Evolutionary conservation across 2,329 filamentous ascomycete genomes (phyloP).

Genomic region (Cordyceps pruinosa): DNA sequence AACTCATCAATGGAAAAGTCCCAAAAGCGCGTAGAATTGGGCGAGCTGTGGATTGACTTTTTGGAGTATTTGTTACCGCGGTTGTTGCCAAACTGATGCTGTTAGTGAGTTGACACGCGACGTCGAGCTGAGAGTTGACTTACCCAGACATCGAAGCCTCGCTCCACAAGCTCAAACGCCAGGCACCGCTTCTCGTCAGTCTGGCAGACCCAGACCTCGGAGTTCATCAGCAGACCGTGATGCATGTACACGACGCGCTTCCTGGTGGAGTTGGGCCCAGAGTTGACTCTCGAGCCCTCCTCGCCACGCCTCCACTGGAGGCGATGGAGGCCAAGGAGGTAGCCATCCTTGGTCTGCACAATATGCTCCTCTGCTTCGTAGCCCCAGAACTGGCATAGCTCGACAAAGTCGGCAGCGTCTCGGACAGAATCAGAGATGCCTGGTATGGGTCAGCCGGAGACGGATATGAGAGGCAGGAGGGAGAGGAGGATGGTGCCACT

Average conservation of each 20-base stretch:
- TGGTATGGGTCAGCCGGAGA: slow-evolving; percentile 54
- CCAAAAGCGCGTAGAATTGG: slow-evolving; percentile 77
- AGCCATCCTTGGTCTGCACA: slow-evolving; percentile 89
- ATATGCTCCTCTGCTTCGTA: slow-evolving; percentile 96
- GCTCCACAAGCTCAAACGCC: slow-evolving; percentile 81
- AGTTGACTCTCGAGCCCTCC: slow-evolving; percentile 71
- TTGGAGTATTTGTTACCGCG: slow-evolving; percentile 99
- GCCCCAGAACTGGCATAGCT: slow-evolving; percentile 85
- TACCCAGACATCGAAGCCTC: slow-evolving; percentile 93
- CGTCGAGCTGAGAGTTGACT: slow-evolving; percentile 26
- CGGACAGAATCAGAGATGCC: slow-evolving; percentile 70
- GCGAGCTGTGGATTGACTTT: slow-evolving; percentile 73
- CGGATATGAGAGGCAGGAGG: no score
- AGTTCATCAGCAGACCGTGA: slow-evolving; percentile 96
- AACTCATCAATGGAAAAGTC: slow-evolving; percentile 98
- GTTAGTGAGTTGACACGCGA: slow-evolving; percentile 19
- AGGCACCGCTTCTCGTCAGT: slow-evolving; percentile 81
- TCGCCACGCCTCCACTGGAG: slow-evolving; percentile 78
- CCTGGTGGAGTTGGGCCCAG: slow-evolving; percentile 56
- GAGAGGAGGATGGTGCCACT: neutral
- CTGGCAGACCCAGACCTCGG: slow-evolving; percentile 93
- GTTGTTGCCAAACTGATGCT: slow-evolving; percentile 79
- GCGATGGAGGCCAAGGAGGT: slow-evolving; percentile 82
- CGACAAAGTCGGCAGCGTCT: slow-evolving; percentile 84
- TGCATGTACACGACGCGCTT: slow-evolving; percentile 93